These are phyloP conservation scores for Thinopyrum obtusiflorum DNA, from an alignment of 202 grass and related monocot species.

Conservation along the genomic window DNA sequence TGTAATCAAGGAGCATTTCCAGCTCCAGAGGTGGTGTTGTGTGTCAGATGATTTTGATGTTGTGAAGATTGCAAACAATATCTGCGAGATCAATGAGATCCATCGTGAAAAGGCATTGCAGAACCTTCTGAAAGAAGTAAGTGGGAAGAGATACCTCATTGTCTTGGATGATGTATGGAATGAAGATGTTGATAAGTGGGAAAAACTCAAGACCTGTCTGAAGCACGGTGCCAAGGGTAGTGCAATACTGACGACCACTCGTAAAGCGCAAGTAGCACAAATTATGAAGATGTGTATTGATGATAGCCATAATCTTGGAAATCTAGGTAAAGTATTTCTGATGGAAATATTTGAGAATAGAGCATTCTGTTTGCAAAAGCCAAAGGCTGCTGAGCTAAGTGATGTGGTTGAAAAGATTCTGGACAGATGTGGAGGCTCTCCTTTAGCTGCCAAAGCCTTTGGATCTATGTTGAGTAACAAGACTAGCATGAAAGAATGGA, in stretches of 20 bases:
- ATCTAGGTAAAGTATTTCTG: neutral
- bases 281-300: neutral
- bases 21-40: slow-evolving; percentile 23
- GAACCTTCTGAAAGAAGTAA: slow-evolving; percentile 6
- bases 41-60: slow-evolving; percentile 39
- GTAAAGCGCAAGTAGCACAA: neutral
- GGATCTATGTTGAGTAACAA: slow-evolving; percentile 26
- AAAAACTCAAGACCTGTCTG: slow-evolving; percentile 2
- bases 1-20: neutral
- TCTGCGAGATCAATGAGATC: neutral
- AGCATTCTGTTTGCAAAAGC: slow-evolving; percentile 29
- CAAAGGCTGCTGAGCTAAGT: neutral
- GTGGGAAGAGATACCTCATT: slow-evolving; percentile 16
- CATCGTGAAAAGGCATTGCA: slow-evolving; percentile 11
- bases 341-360: slow-evolving; percentile 32
- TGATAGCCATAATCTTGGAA: neutral
- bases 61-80: neutral
- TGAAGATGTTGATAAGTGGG: slow-evolving; percentile 20
- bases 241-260: slow-evolving; percentile 31
- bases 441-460: slow-evolving; percentile 29
- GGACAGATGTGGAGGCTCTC: slow-evolving; percentile 13
- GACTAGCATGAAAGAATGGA: slow-evolving; percentile 27
- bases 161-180: slow-evolving; percentile 53
- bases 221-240: neutral
- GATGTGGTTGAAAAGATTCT: slow-evolving; percentile 3